Conservation (phyloP, 2,329 filamentous ascomycete genomes). For the Chaetomiaceae sp. region DNA sequence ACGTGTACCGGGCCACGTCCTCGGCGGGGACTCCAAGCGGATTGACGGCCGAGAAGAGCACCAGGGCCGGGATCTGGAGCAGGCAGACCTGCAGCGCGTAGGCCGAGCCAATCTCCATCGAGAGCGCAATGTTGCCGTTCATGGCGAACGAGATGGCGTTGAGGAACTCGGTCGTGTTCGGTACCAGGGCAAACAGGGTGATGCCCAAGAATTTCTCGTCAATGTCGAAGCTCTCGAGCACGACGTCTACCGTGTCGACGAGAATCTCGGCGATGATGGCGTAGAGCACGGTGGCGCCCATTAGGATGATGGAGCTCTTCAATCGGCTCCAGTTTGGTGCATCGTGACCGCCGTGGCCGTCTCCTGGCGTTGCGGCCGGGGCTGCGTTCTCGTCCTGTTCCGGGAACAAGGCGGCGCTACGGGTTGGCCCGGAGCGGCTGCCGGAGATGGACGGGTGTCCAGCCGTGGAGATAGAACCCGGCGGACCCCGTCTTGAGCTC, state of each 20-base stretch:
- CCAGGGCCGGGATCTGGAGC: constrained; percentile 86
- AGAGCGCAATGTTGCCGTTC: constrained; percentile 98
- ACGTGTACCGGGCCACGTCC: constrained; percentile 54
- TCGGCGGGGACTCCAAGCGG: constrained; percentile 32
- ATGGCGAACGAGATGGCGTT: constrained; percentile 99
- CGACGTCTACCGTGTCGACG: constrained; percentile 95
- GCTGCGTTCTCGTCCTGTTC: constrained; percentile 42
- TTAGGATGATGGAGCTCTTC: constrained; percentile 84
- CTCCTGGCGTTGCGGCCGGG: constrained; percentile 32
- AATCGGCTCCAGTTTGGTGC: constrained; percentile 96
- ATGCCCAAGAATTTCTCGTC: constrained; percentile 98
- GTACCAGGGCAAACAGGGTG: constrained; percentile 91
- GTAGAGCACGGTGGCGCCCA: constrained; percentile 84
- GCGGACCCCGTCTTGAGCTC: constrained; percentile 11
- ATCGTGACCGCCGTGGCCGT: constrained; percentile 73
- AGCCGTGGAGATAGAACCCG: constrained; percentile 13
- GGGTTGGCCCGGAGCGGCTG: constrained; percentile 28
- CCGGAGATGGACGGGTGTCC: constrained; percentile 17
- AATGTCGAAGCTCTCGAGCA: constrained; percentile 80
- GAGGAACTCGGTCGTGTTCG: constrained; percentile 96
- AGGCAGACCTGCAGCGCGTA: constrained; percentile 96
- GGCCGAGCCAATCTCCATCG: constrained; percentile 97
- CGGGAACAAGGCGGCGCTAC: constrained; percentile 33
- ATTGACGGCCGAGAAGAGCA: constrained; percentile 81
- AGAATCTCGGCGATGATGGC: constrained; percentile 97